Evolutionary conservation across 192 early-diverging fungal genomes (phyloP), one percentile per base, ranked within the genome.

Genomic region (Dissophora globulifera): DNA sequence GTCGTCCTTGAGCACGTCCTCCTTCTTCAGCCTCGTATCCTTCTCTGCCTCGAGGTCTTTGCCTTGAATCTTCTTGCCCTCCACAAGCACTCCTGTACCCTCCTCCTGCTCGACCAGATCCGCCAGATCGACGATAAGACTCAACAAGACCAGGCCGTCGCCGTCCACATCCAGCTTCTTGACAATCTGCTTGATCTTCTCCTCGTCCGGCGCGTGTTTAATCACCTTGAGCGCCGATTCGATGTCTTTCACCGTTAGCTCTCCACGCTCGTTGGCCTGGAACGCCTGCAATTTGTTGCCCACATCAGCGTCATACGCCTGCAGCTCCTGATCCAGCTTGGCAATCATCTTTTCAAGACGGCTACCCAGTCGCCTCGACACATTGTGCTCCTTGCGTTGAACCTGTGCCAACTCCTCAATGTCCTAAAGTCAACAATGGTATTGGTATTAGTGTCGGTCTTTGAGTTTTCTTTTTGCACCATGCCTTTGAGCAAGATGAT

Each of bases 291-390:
- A 81, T 51, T 79, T 87, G 43, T 82, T 83, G 13, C 90, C 90
- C 19, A 72, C 78, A 62, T 88, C 89, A 1, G 70, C 68, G 59
- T 91, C 90, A 53, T 85, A 83, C 33, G 88, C 86, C 45, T 84
- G 68, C 15, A 94, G 56, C 61, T 95, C 93, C 45, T 81, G 80
- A 58, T 93, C 92, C 25, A 95, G 83, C 58, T 85, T 86, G 47
- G 71, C 62, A 58, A 95, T 85, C 92, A 95, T 93, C 81, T 92
- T 93, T 71, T 93, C 90, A 9, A 95, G 83, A 22, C 87, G 87
- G 41, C 80, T 79, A 12, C 89, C 85, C 59, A 95, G 80, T 26
- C 86, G 79, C 40, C 80, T 67, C 8, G 86, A 81, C 3, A 85
- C 80, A 50, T 90, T 89, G 47, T 85, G 69, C 13, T 87, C 75